phyloP scores from a whole-genome alignment of 2,329 filamentous ascomycete genomes.

The Chrysosporium queenslandicum region DNA sequence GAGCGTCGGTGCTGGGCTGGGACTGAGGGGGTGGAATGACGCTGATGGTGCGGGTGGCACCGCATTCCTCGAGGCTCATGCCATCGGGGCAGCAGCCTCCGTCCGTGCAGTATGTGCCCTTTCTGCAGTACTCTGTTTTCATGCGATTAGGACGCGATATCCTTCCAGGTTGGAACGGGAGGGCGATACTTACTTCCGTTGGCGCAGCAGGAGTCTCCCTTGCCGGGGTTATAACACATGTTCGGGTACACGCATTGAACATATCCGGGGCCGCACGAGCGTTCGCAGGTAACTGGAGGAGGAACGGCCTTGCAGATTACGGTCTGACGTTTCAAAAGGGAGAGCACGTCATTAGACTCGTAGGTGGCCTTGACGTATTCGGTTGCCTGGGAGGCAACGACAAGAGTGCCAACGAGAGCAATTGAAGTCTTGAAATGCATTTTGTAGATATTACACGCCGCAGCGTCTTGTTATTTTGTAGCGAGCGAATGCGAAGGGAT shows the following conservation, averaged over 20 bases:
- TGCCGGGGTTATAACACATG: conserved; percentile 12
- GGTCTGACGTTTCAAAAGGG: conserved; percentile 4
- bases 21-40: conserved; percentile 4
- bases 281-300: conserved; percentile 11
- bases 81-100: conserved; percentile 10
- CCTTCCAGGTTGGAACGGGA: not conserved
- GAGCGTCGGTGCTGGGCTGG: not conserved
- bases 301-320: conserved; percentile 7
- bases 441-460: not conserved
- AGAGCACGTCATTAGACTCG: conserved; percentile 3
- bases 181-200: conserved; percentile 11
- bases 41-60: conserved; percentile 3
- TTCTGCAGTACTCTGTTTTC: conserved; percentile 12
- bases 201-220: conserved; percentile 12
- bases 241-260: not conserved
- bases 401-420: conserved; percentile 5
- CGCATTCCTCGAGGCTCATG: conserved; percentile 11
- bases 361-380: not conserved
- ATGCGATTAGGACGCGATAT: not conserved
- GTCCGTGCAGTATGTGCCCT: conserved; percentile 11
- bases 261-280: conserved; percentile 9
- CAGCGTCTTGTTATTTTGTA: not conserved
- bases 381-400: conserved; percentile 1
- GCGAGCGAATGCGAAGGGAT: not conserved
- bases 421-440: conserved; percentile 6